Evolutionary conservation across 2,329 filamentous ascomycete species (phyloP), one percentile per base, ranked within the genome.

Genomic region (Colletotrichum scovillei): DNA sequence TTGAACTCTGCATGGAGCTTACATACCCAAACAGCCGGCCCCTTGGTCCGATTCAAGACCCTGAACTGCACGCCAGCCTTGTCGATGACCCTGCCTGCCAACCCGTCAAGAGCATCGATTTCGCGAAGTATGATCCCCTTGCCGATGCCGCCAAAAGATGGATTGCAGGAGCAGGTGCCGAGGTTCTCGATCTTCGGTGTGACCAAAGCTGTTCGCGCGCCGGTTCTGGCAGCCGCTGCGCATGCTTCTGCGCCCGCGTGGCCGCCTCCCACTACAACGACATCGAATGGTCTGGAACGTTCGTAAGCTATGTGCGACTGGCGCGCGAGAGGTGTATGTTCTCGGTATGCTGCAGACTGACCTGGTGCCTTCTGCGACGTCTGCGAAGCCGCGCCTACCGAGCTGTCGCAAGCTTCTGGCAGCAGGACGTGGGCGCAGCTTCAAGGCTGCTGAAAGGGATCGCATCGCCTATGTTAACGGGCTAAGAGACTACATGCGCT

Each of bases 41-140:
- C 97, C 80, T 98, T 98, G 76, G 90, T 93, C 64, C 91, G 88
- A 82, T 99, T 99, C 79, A 99, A 83, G 22, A 97, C 89, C 75
- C 94, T 92, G 82, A 98, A 99, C 81, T 98, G 96, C n/a, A 98
- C 90, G 6, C 95, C 97, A 3, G 97, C 93, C 81, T 97, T 96
- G 84, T 99, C 97, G 72, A 98, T 95, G 26, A 98, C 92, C 46
- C 94, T 90, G 0, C 95, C 95, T 0, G 95, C 93, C 24, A 99
- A 86, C 0, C 97, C 97, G 79, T 98, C 97, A 73, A 99, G 87
- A 0, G 97, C 97, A 85, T 99, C 97, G 38, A 99, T 92, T 83
- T 99, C 97, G 55, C 96, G 92, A 63, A 99, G 87, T 86, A 99
- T 98, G 11, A 94, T 98, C 19, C 97, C 97, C 82, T 99, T 99